Conservation (phyloP, 2,329 filamentous ascomycete species). For the Exophiala sp. region DNA sequence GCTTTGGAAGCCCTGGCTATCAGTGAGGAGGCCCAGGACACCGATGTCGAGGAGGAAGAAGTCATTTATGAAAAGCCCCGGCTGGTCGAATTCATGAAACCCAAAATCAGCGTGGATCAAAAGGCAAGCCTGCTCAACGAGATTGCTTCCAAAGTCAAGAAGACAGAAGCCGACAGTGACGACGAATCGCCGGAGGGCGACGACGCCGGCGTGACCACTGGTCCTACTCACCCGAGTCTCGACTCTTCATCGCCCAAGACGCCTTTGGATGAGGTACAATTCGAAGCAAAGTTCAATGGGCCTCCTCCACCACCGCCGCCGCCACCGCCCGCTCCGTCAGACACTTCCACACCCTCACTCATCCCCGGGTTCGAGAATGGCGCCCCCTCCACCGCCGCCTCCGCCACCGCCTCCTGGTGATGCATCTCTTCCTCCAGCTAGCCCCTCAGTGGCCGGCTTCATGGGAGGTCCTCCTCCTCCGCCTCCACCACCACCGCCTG, state of each 20-base stretch:
- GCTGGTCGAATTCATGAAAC: slow-evolving; percentile 71
- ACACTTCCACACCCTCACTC: slow-evolving; percentile 15
- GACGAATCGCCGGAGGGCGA: slow-evolving; percentile 21
- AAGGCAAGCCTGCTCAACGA: slow-evolving; percentile 63
- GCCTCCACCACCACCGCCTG: slow-evolving; percentile 43
- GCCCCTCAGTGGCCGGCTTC: slow-evolving; percentile 41
- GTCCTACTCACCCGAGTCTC: slow-evolving; percentile 67
- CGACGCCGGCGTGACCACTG: slow-evolving; percentile 63
- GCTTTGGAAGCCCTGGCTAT: slow-evolving; percentile 35
- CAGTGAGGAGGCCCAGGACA: slow-evolving; percentile 44
- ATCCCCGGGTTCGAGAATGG: slow-evolving; percentile 40
- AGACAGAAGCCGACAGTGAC: slow-evolving; percentile 65
- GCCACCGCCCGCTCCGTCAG: slow-evolving; percentile 31
- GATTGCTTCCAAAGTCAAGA: slow-evolving; percentile 69
- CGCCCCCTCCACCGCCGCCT: slow-evolving; percentile 46
- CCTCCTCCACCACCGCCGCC: slow-evolving; percentile 39
- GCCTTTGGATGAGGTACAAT: slow-evolving; percentile 55
- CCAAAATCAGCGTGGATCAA: slow-evolving; percentile 57
- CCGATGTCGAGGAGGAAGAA: slow-evolving; percentile 54
- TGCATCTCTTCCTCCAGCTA: slow-evolving; percentile 44
- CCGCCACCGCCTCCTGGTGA: slow-evolving; percentile 41
- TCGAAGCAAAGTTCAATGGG: slow-evolving; percentile 47
- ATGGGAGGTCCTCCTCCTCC: slow-evolving; percentile 38
- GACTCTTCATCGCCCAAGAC: slow-evolving; percentile 65
- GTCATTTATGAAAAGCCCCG: slow-evolving; percentile 71